phyloP scores from a whole-genome alignment of 176 grass and related monocot genomes.

The Tillandsia leiboldiana region DNA sequence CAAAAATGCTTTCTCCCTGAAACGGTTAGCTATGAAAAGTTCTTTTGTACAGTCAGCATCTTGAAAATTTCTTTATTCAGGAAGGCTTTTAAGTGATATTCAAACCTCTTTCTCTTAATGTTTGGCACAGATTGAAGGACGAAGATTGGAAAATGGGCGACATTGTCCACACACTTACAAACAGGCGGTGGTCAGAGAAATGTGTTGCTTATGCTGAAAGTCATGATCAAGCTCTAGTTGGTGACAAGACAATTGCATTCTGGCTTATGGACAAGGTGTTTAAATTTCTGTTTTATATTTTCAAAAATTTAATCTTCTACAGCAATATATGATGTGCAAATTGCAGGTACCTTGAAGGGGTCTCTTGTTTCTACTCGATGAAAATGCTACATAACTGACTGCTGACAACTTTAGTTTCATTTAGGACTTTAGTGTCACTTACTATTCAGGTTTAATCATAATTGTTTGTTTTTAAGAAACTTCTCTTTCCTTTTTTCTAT shows the following conservation, averaged over 20 bases:
- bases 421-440: too few relatives aligned
- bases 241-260: slow-evolving; percentile 97
- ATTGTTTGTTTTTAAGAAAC: neutral
- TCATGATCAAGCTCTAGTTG: slow-evolving; percentile 96
- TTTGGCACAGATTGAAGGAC: slow-evolving; percentile 52
- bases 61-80: too few relatives aligned
- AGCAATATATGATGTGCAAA: neutral
- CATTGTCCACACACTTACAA: slow-evolving; percentile 86
- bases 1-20: too few relatives aligned
- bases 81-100: too few relatives aligned
- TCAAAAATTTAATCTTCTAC: neutral
- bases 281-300: neutral
- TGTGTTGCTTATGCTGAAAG: slow-evolving; percentile 95
- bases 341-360: neutral
- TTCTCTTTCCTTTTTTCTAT: neutral
- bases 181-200: slow-evolving; percentile 92
- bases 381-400: too few relatives aligned
- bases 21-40: too few relatives aligned
- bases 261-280: slow-evolving; percentile 47
- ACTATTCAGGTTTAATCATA: too few relatives aligned
- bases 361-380: too few relatives aligned
- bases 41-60: too few relatives aligned
- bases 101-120: neutral
- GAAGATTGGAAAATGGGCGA: slow-evolving; percentile 86
- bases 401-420: too few relatives aligned